Base-by-base conservation (phyloP, 2,329 filamentous ascomycete genomes). In the Fusarium oxysporum region DNA sequence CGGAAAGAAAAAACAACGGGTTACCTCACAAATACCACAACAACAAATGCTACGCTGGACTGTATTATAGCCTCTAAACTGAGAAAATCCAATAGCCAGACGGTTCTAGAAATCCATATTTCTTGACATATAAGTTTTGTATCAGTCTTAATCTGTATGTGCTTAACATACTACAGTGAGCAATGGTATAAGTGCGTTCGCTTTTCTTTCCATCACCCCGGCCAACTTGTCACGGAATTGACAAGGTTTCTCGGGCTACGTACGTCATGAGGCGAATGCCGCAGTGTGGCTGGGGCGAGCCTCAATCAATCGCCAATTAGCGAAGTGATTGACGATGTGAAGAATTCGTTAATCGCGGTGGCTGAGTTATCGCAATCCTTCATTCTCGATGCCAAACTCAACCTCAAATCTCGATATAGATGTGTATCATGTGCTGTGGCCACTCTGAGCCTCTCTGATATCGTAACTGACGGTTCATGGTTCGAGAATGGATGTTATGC, bases 211-310 rank as follows among this genome's bases (percentile, higher is more conserved):
- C n/a, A 40, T 38, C 35, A 32, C 45, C 62, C 63, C 43, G 17
- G 50, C 28, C 19, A 51, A 41, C 30, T 54, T 59, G 40, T 60
- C 57, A 13, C 40, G 37, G 48, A 53, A 40, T 45, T 35, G 47
- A 57, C 66, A 66, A 55, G 48, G 43, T 45, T 43, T 10, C 13
- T 30, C 13, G 25, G 30, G 30, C 58, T 75, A 76, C 73, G 73
- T 76, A 76, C 73, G 73, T 76, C 73, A 76, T 76, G 47, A 60
- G 65, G 54, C 68, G 61, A 61, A 62, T 51, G 66, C 66, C 53
- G 63, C 59, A 50, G 47, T 57, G 63, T 63, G 67, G 62, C 41
- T 63, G 50, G 33, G 67, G 51, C 65, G 50, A 45, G 54, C 72
- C 66, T 74, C 63, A 72, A 37, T 63, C 33, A 33, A 54, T 38